A percentile compares a stretch with the other conserved stretches of the same genome.
Conservation (phyloP, 2,329 filamentous ascomycete genomes). For the Ophiocordyceps sinensis region DNA sequence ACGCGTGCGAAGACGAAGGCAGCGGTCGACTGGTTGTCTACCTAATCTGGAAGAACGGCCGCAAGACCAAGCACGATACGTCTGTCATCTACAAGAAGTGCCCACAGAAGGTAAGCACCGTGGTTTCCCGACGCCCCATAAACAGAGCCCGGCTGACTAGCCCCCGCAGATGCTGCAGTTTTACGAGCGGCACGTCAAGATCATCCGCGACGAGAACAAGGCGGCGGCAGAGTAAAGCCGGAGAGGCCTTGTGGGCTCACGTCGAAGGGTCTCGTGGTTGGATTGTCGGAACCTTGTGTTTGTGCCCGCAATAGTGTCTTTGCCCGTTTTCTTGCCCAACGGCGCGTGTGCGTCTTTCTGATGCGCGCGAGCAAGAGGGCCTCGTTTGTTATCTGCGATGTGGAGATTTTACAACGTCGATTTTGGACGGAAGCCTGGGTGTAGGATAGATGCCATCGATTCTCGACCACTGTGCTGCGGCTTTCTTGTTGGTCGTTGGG, state of each 20-base stretch:
- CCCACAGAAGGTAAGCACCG: constrained; percentile 53
- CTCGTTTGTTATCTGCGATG: too few species aligned
- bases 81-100: constrained; percentile 58
- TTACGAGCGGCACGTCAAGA: constrained; percentile 43
- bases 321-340: too few species aligned
- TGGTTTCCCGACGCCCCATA: too few species aligned
- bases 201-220: constrained; percentile 26
- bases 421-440: too few species aligned
- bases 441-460: too few species aligned
- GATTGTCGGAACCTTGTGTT: neutral
- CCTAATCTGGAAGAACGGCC: constrained; percentile 57
- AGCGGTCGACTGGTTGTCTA: constrained; percentile 49
- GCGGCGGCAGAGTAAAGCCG: constrained; percentile 5
- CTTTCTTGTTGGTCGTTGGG: too few species aligned
- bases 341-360: too few species aligned
- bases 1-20: constrained; percentile 55
- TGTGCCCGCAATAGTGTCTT: neutral
- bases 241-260: neutral
- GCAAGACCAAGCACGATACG: constrained; percentile 61
- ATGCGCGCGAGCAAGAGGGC: too few species aligned
- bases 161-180: constrained; percentile 39
- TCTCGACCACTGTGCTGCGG: too few species aligned
- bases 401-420: too few species aligned
- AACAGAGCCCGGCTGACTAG: constrained; percentile 1
- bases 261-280: neutral